Conservation (phyloP, 176 grass and related monocot species). For the Phoenix roebelenii region DNA sequence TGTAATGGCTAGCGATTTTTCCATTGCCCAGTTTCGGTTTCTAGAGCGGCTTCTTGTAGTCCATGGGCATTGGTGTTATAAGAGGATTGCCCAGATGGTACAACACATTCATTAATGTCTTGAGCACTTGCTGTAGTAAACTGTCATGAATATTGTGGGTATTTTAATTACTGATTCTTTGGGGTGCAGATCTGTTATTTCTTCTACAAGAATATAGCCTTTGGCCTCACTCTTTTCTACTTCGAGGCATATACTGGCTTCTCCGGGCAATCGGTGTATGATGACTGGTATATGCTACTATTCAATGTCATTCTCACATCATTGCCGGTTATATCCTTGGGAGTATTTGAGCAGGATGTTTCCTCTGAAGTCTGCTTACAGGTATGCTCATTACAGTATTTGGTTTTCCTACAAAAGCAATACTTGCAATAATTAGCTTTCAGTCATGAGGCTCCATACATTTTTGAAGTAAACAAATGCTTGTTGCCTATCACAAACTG, state of each 20-base stretch:
- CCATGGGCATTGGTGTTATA: slow-evolving; percentile 99
- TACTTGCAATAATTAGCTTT: too few species aligned
- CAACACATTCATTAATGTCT: slow-evolving; percentile 3
- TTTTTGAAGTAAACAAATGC: too few species aligned
- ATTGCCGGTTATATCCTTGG: slow-evolving; percentile 91
- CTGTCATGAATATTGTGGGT: background rate
- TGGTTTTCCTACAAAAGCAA: too few species aligned
- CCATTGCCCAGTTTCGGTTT: slow-evolving; percentile 95
- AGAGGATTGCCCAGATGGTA: slow-evolving; percentile 98
- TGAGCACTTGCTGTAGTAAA: background rate
- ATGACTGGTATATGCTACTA: slow-evolving; percentile 99
- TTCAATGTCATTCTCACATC: slow-evolving; percentile 98
- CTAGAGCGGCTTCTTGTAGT: slow-evolving; percentile 93
- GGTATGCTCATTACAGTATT: slow-evolving; percentile 30
- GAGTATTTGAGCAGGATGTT: slow-evolving; percentile 99
- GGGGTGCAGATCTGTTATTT: slow-evolving; percentile 87
- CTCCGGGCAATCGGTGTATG: slow-evolving; percentile 98
- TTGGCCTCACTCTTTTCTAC: slow-evolving; percentile 98
- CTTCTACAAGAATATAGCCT: slow-evolving; percentile 99
- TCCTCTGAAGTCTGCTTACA: slow-evolving; percentile 96
- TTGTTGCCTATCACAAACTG: too few species aligned
- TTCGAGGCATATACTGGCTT: slow-evolving; percentile 94
- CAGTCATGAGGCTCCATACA: too few species aligned
- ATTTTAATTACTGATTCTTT: background rate
- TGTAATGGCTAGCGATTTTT: slow-evolving; percentile 99